Evolutionary conservation across 2,329 filamentous ascomycete species (phyloP), one percentile per base, ranked within the genome.

Genomic region (Colletotrichum tropicale): DNA sequence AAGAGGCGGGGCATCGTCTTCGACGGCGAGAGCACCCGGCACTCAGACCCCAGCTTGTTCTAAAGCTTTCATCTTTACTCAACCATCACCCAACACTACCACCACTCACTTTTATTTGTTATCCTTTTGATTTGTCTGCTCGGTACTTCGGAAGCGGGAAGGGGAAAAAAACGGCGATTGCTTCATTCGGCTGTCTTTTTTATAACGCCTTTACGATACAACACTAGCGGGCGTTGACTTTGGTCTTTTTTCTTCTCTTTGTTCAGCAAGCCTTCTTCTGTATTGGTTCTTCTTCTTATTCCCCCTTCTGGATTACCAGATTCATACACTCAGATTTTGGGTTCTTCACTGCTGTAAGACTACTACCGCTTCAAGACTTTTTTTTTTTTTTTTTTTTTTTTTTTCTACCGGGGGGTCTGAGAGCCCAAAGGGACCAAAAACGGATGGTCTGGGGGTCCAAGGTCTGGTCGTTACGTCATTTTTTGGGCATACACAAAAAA

Each of bases 1-100:
- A 87, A 87, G 82, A 81, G 86, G 70, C 81, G 85, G 15, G 86
- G 85, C 66, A 83, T 87, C 56, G 81, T 87, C 80, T 87, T 87
- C 72, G 80, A 84, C 71, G 77, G 81, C 36, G 80, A 85, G 32
- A 84, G 85, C 36, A 58, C 30, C 36, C 68, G 76, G 21, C 71
- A 74, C 13, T 70, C 78, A 26, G 77, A 78, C 58, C 73, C 77
- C 48, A 76, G 74, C 56, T 72, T 79, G 64, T 79, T 77, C 65
- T 76, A 30, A 74, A 30, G 36, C 8, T 43, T 24, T 30, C 28
- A 34, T 24, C 55, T 21, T 12, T n/a, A n/a, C 30, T 13, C 21
- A 58, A 18, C 21, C 9, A 16, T 28, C 9, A 26, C 24, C 13
- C 12, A 55, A 8, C 28, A 24, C 16, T 8, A 26, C 24, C 43